A percentile compares a stretch with the other conserved stretches of the same genome.
Conservation (phyloP, 108 stramenopile species). For the Bacterosira constricta region DNA sequence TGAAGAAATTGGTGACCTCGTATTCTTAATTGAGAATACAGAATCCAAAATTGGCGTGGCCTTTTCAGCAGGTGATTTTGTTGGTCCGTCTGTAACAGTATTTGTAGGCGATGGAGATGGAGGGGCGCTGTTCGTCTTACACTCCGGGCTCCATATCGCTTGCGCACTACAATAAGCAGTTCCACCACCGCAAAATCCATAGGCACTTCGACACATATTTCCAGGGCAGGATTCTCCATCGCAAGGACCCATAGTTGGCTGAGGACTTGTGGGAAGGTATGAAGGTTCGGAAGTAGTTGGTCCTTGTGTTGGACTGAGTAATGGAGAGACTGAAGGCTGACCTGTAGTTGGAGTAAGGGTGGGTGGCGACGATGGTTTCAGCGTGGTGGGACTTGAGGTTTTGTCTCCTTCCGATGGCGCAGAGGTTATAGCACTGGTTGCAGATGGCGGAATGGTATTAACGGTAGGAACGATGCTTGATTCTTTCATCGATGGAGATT, state of each 20-base stretch:
- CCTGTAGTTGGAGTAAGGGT: background rate
- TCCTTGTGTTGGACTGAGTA: background rate
- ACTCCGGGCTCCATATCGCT: slow-evolving; percentile 38
- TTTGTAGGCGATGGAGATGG: slow-evolving; percentile 11
- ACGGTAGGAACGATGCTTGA: background rate
- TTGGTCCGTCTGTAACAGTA: background rate
- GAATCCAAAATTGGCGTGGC: background rate
- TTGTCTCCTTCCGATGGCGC: background rate
- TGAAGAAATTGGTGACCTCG: no score
- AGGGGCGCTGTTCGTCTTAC: slow-evolving; percentile 9
- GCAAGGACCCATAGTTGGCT: slow-evolving; percentile 42
- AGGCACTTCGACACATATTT: slow-evolving; percentile 27
- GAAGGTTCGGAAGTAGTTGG: slow-evolving; percentile 14
- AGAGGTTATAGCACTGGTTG: background rate
- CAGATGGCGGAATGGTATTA: background rate
- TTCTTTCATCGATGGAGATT: background rate
- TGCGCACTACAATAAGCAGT: slow-evolving; percentile 35
- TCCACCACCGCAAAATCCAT: slow-evolving; percentile 46
- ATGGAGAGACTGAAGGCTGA: slow-evolving; percentile 2
- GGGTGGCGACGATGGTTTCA: background rate
- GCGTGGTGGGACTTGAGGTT: background rate
- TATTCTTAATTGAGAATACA: no score
- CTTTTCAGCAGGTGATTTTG: background rate
- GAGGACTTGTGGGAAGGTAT: slow-evolving; percentile 27
- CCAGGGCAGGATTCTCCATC: slow-evolving; percentile 41